Evolutionary conservation across 345 rosid genomes (phyloP).

Genomic region (Sisymbrium irio): DNA sequence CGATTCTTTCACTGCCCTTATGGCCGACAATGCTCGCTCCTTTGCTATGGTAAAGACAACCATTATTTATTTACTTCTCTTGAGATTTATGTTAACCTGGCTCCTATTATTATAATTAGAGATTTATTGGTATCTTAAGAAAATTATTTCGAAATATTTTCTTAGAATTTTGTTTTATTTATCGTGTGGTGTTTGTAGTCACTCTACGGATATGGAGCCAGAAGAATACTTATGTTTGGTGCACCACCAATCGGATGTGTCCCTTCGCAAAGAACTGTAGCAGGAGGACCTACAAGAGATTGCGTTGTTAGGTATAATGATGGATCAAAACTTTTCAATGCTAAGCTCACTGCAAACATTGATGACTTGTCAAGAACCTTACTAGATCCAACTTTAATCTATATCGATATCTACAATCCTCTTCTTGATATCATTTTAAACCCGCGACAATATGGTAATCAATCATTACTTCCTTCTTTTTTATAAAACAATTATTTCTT

Average conservation of each 20-base stretch:
- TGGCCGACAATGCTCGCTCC: conserved; percentile 43
- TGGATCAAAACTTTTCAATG: conserved; percentile 27
- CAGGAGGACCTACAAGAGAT: conserved; percentile 32
- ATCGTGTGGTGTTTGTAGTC: conserved; percentile 16
- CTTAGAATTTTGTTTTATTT: neutral
- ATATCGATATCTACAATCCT: conserved; percentile 42
- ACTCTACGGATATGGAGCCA: conserved; percentile 35
- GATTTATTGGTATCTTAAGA: neutral
- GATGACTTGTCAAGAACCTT: conserved; percentile 22
- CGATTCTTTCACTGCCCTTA: conserved; percentile 37
- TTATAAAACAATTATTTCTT: neutral
- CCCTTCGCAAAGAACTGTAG: conserved; percentile 38
- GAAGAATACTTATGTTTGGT: conserved; percentile 35
- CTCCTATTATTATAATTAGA: neutral
- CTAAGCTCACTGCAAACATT: conserved; percentile 24
- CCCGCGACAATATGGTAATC: conserved; percentile 45
- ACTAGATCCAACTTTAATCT: conserved; percentile 31
- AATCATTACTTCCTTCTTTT: neutral
- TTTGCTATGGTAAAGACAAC: conserved; percentile 34
- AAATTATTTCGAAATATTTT: neutral
- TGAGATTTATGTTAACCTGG: neutral
- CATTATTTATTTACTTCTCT: neutral
- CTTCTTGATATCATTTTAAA: conserved; percentile 44
- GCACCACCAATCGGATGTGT: conserved; percentile 41
- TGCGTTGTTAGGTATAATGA: conserved; percentile 28